Percentiles rank a stretch among this genome's conserved stretches.
phyloP scores from a whole-genome alignment of 192 early-diverging fungal genomes.

The Entrophospora sp. region DNA sequence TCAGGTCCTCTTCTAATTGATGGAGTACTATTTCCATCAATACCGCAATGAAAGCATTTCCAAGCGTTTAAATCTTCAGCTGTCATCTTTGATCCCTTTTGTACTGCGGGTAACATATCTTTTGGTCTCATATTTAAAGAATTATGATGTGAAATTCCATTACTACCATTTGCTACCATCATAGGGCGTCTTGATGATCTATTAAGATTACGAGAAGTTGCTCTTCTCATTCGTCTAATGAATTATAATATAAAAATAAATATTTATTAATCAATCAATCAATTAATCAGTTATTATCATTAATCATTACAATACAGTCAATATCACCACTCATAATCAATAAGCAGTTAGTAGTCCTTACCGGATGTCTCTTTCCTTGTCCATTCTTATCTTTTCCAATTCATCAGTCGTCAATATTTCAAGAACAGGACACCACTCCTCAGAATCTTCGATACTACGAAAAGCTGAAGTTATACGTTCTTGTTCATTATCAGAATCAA shows the following conservation, averaged over 20 bases:
- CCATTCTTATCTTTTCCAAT: slow-evolving; percentile 48
- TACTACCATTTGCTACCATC: neutral
- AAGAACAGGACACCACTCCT: slow-evolving; percentile 44
- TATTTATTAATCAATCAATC: neutral
- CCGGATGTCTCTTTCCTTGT: slow-evolving; percentile 48
- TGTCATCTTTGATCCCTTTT: slow-evolving; percentile 6
- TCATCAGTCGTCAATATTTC: slow-evolving; percentile 50
- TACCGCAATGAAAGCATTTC: slow-evolving; percentile 32
- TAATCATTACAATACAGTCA: too few species aligned
- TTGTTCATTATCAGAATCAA: slow-evolving; percentile 36
- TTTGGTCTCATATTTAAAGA: neutral
- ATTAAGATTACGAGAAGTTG: slow-evolving; percentile 15
- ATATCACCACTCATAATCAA: too few species aligned
- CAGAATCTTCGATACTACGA: slow-evolving; percentile 38
- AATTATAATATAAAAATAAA: neutral
- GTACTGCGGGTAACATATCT: neutral
- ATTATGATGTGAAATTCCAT: neutral
- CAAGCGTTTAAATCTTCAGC: slow-evolving; percentile 23
- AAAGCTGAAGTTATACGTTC: slow-evolving; percentile 38
- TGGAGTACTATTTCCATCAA: slow-evolving; percentile 27
- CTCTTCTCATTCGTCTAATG: slow-evolving; percentile 32
- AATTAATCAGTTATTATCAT: neutral
- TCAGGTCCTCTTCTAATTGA: slow-evolving; percentile 31
- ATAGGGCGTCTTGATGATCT: neutral
- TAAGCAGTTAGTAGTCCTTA: too few species aligned